Evolutionary conservation across 2,329 filamentous ascomycete species (phyloP), one percentile per base, ranked within the genome.

Genomic region (Aspergillus carbonarius): DNA sequence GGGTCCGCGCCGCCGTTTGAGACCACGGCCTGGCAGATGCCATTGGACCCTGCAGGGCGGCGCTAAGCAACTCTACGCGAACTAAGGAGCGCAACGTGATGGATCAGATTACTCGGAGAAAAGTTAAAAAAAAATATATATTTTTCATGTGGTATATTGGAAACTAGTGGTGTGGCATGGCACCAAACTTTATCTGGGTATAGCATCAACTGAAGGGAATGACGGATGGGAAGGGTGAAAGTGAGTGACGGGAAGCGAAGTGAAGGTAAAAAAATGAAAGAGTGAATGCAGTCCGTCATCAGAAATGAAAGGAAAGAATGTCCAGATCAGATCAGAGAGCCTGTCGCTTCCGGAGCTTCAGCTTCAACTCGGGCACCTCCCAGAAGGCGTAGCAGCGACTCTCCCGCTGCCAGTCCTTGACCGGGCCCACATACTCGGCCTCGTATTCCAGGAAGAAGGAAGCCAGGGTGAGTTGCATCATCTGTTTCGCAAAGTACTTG

Each of bases 401-500:
- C 17, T 69, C 59, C 5, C 57, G 59, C 32, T 67, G 63, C 67
- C 67, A 69, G 47, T 66, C 63, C 50, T 64, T 65, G 13, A 66
- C 62, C 0, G 39, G 39, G 5, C 67, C 67, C 3, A 68, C 58
- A 25, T 68, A 68, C 34, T 66, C 53, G 2, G 63, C 66, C 15
- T 69, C 65, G n/a, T 64, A 69, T 12, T 69, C 60, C 9, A 68
- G 40, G 44, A 69, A 69, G 51, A 69, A 68, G 0, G 62, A 63
- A 1, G 63, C 63, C 17, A 69, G 55, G 3, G 67, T 64, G 6
- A 69, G 54, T 15, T 68, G 66, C 35, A 69, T 50, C 65, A 69
- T 68, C 50, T 69, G 67, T 30, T 66, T 65, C 1, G 67, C 67
- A 52, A 69, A 69, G 30, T 69, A 67, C 54, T 68, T 69, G 39